phyloP scores from a whole-genome alignment of 1,139 yeast species.

The Petasospora rhodanensis region DNA sequence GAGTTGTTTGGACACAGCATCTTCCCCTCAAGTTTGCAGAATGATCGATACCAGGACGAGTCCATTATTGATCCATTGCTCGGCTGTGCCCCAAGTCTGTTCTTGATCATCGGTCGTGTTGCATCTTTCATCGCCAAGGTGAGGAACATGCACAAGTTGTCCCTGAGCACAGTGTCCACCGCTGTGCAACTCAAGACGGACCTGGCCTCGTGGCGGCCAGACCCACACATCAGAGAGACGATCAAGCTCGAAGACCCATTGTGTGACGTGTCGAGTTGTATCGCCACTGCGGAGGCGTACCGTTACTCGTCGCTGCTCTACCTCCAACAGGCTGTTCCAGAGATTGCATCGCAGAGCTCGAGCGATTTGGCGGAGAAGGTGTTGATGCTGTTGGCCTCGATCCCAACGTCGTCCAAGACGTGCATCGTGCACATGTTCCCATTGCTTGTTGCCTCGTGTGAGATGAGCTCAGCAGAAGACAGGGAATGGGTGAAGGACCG shows the following conservation, averaged over 20 bases:
- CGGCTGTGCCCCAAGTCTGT: constrained; percentile 62
- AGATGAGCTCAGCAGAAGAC: constrained; percentile 54
- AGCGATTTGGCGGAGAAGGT: constrained; percentile 57
- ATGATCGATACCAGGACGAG: constrained; percentile 22
- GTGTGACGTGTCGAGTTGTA: constrained; percentile 55
- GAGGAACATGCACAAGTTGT: constrained; percentile 36
- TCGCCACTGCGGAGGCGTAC: constrained; percentile 69
- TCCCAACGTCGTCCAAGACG: constrained; percentile 56
- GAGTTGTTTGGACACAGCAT: constrained; percentile 10
- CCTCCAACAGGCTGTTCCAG: constrained; percentile 67
- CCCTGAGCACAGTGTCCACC: constrained; percentile 44
- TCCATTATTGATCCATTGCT: constrained; percentile 51
- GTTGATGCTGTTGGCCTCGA: constrained; percentile 54
- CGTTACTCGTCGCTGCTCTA: constrained; percentile 53
- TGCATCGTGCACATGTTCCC: constrained; percentile 61
- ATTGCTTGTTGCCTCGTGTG: constrained; percentile 58
- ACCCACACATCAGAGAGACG: constrained; percentile 35
- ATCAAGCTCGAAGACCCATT: constrained; percentile 35
- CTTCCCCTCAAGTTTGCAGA: constrained; percentile 4
- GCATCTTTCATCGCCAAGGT: constrained; percentile 52
- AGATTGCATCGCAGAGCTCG: constrained; percentile 52
- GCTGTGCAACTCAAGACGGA: constrained; percentile 54
- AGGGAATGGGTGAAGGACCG: constrained; percentile 58
- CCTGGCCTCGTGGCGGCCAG: constrained; percentile 52
- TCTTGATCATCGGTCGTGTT: constrained; percentile 59